Percentiles rank a stretch among this genome's conserved stretches.
Conservation (phyloP, 805 yeast species). For the Candida ulmi region DNA sequence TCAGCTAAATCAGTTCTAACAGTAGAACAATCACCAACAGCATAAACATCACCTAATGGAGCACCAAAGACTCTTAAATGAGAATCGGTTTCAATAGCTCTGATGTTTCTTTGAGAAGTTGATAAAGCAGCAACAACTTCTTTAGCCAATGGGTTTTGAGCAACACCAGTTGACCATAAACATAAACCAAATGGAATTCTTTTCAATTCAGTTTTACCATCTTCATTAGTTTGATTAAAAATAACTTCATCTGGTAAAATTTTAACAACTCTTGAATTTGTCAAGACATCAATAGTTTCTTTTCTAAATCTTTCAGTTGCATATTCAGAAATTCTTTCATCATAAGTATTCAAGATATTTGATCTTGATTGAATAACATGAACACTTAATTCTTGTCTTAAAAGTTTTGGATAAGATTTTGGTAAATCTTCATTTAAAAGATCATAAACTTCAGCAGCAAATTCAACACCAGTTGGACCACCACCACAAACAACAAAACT, state of each 20-base stretch:
- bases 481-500: conserved; percentile 70
- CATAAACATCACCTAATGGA: conserved; percentile 61
- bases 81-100: conserved; percentile 76
- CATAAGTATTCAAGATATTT: conserved; percentile 63
- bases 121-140: conserved; percentile 44
- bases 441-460: conserved; percentile 68
- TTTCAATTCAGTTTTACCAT: conserved; percentile 35
- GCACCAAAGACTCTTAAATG: conserved; percentile 66
- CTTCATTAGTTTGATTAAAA: conserved; percentile 45
- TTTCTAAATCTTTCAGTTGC: conserved; percentile 59
- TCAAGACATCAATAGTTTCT: conserved; percentile 57
- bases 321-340: conserved; percentile 56
- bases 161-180: conserved; percentile 74
- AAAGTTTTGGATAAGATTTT: conserved; percentile 49
- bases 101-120: conserved; percentile 48
- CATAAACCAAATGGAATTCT: conserved; percentile 63
- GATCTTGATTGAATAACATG: conserved; percentile 67
- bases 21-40: conserved; percentile 69
- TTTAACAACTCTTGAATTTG: conserved; percentile 58
- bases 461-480: conserved; percentile 72
- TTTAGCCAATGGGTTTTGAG: conserved; percentile 57
- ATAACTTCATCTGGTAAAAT: conserved; percentile 52
- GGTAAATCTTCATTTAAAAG: conserved; percentile 59
- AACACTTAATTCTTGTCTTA: conserved; percentile 59
- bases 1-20: conserved; percentile 55